A percentile compares a stretch with the other conserved stretches of the same genome.
Conservation (phyloP, 2,329 filamentous ascomycete species). For the Coniochaeta pulveracea region DNA sequence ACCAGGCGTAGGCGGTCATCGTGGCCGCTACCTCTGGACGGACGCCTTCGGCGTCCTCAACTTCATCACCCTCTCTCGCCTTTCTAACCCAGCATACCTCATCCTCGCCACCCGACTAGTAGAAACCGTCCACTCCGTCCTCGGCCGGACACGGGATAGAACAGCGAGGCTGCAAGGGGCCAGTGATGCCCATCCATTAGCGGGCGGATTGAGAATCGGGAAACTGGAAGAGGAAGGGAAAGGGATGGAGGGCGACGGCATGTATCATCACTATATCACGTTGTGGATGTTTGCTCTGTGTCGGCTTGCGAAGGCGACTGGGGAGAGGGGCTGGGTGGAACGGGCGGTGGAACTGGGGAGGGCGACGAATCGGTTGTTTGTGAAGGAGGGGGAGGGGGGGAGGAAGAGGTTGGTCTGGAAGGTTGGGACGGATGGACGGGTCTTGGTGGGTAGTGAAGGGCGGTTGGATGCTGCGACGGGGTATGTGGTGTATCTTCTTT, state of each 20-base stretch:
- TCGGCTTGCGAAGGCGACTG: slow-evolving; percentile 34
- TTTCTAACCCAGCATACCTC: slow-evolving; percentile 25
- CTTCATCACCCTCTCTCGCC: slow-evolving; percentile 39
- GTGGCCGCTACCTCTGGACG: slow-evolving; percentile 49
- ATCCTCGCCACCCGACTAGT: slow-evolving; percentile 35
- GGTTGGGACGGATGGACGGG: slow-evolving; percentile 35
- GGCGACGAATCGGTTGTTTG: slow-evolving; percentile 41
- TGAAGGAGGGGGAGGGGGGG: slow-evolving; percentile 15
- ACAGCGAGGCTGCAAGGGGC: slow-evolving; percentile 33
- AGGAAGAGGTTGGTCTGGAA: slow-evolving; percentile 41
- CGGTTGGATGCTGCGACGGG: slow-evolving; percentile 45
- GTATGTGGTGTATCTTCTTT: slow-evolving; percentile 34
- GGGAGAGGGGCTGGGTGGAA: slow-evolving; percentile 24
- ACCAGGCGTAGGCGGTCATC: slow-evolving; percentile 39
- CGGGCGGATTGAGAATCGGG: slow-evolving; percentile 46
- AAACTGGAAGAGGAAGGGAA: slow-evolving; percentile 34
- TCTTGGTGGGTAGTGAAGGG: slow-evolving; percentile 38
- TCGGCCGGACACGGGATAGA: slow-evolving; percentile 40
- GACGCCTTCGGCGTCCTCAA: slow-evolving; percentile 50
- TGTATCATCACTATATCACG: slow-evolving; percentile 51
- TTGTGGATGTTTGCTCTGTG: slow-evolving; percentile 54
- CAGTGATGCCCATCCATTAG: slow-evolving; percentile 36
- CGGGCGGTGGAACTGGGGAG: slow-evolving; percentile 39
- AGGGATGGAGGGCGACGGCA: slow-evolving; percentile 43
- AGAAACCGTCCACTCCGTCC: slow-evolving; percentile 35